Conservation (phyloP, 2,329 filamentous ascomycete genomes). For the Diplodia sapinea region DNA sequence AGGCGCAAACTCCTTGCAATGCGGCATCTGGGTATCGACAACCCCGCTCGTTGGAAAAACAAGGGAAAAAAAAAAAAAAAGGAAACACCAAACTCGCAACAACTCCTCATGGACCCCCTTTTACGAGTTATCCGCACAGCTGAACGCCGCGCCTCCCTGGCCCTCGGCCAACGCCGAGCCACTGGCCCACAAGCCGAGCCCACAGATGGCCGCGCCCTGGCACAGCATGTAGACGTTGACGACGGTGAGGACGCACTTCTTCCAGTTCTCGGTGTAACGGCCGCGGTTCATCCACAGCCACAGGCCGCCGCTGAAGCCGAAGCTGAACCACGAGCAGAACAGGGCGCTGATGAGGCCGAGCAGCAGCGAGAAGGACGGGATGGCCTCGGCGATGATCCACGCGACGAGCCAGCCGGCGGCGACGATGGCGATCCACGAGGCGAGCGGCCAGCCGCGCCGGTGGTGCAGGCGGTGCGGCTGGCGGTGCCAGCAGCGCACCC, state of each 20-base stretch:
- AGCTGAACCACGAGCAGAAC: constrained; percentile 72
- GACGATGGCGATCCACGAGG: constrained; percentile 65
- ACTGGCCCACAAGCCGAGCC: constrained; percentile 40
- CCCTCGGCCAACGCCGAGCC: constrained; percentile 37
- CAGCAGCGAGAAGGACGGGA: constrained; percentile 72
- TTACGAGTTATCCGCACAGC: constrained; percentile 40
- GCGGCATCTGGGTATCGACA: neutral
- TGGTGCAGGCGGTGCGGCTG: constrained; percentile 39
- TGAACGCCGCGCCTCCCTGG: constrained; percentile 40
- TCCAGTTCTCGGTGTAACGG: constrained; percentile 44
- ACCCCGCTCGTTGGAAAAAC: neutral
- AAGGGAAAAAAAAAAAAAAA: too few species aligned
- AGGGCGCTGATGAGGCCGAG: constrained; percentile 66
- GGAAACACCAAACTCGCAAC: too few species aligned
- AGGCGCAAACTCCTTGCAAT: neutral
- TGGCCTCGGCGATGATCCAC: constrained; percentile 71
- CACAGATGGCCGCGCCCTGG: constrained; percentile 39
- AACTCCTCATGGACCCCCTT: neutral
- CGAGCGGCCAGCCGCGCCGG: constrained; percentile 48
- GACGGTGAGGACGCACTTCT: constrained; percentile 53
- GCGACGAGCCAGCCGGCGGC: constrained; percentile 63
- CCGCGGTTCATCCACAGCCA: constrained; percentile 58
- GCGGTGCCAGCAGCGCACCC: constrained; percentile 62
- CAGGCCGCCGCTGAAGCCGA: constrained; percentile 53
- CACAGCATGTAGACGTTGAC: constrained; percentile 54